Base-by-base conservation (phyloP, 2,329 filamentous ascomycete genomes). In the Fusarium xyrophilum region DNA sequence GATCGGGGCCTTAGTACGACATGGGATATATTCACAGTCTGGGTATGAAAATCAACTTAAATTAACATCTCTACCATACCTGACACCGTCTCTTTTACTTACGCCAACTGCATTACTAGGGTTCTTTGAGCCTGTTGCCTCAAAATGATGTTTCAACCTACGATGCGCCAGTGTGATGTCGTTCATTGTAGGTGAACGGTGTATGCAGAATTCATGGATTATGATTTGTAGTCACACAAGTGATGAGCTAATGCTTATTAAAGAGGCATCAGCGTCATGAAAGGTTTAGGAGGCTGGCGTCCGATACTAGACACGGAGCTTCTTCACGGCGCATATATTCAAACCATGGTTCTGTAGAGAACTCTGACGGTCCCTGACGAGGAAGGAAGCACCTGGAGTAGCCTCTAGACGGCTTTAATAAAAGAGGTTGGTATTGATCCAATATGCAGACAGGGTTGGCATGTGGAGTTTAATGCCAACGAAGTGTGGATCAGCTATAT, bases 381-480 rank as follows among this genome's bases (percentile, higher is more conserved):
- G n/a, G 14, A 33, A 11, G 3, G 15, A 8, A 19, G n/a, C 19
- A 17, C 15, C 21, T 15, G 21, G 8, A 21, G 14, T 6, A 10
- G 17, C 6, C 6, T 4, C 36, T 7, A 15, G 9, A 7, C 6
- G 15, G 13, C 38, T 17, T n/a, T 27, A 46, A 33, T 54, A 15
- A 30, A 21, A 15, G 28, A 54, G 38, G 38, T 46, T 68, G 65
- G 42, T 44, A 68, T 57, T 66, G 47, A 35, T 56, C 23, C 40
- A 50, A 62, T 42, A 68, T 65, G 51, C 47, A 42, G 56, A 57
- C 60, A 52, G 36, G 65, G 65, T 61, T 36, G 4, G 33, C 9
- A 38, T 43, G 38, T 50, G 30, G 51, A 30, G 50, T 40, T 28
- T 17, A 25, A 60, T 36, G 59, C 40, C 48, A 60, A 19, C 48